These are phyloP conservation scores for Tolypocladium tropicale DNA, from an alignment of 2,329 filamentous ascomycete genomes.

Conservation along the genomic window DNA sequence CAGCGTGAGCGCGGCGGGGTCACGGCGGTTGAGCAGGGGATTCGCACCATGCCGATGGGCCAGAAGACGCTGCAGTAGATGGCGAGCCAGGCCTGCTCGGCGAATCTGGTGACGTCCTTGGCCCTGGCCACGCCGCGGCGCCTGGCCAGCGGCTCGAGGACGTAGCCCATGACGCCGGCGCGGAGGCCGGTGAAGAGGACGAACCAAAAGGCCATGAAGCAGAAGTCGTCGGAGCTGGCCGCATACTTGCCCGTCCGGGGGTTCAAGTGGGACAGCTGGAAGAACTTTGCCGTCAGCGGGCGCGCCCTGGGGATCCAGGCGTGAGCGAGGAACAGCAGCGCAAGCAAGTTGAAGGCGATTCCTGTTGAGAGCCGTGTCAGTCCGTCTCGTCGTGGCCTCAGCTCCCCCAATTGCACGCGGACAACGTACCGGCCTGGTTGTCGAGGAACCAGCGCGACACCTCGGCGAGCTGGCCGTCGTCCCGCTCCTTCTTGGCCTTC, in stretches of 20 bases:
- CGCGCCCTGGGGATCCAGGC: conserved; percentile 70
- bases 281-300: conserved; percentile 71
- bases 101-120: conserved; percentile 73
- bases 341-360: conserved; percentile 58
- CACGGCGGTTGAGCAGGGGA: not conserved
- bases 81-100: conserved; percentile 86
- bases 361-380: not conserved
- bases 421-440: conserved; percentile 63
- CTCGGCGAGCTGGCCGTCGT: conserved; percentile 44
- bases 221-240: conserved; percentile 68
- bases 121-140: conserved; percentile 59
- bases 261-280: conserved; percentile 76
- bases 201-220: conserved; percentile 67
- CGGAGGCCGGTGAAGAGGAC: conserved; percentile 79
- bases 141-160: conserved; percentile 67
- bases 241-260: conserved; percentile 57
- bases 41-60: conserved; percentile 68
- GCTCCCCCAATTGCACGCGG: not conserved
- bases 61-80: conserved; percentile 76
- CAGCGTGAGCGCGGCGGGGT: not conserved
- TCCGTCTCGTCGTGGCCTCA: not conserved
- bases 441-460: conserved; percentile 59
- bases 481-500: conserved; percentile 40
- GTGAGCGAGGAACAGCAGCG: conserved; percentile 72
- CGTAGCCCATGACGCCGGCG: conserved; percentile 74